These are phyloP conservation scores for Flagelloscypha sp. DNA, from an alignment of 768 basidiomycete species.

Conservation along the genomic window DNA sequence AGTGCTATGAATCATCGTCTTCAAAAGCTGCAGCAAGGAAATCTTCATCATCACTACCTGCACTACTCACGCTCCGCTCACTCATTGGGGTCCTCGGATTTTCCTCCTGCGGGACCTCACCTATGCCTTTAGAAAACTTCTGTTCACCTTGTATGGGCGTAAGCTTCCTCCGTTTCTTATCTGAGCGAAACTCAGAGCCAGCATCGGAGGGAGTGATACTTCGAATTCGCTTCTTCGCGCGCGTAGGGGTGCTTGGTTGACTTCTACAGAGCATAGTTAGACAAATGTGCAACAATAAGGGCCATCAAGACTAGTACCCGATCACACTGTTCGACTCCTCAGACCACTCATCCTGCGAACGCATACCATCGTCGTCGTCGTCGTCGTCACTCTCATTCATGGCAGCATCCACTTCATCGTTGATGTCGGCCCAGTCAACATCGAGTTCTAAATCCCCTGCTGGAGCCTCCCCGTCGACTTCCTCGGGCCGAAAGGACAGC, in stretches of 20 bases:
- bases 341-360: constrained; percentile 47
- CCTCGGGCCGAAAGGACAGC: constrained; percentile 6
- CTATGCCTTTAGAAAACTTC: no score
- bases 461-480: constrained; percentile 20
- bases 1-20: no score
- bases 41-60: no score
- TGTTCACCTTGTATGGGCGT: no score
- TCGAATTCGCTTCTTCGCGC: constrained; percentile 54
- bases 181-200: constrained; percentile 56
- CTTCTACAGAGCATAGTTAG: constrained; percentile 25
- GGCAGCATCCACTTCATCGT: constrained; percentile 81
- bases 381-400: constrained; percentile 76
- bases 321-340: constrained; percentile 41
- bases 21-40: no score
- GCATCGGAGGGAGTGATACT: constrained; percentile 64
- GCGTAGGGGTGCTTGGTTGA: constrained; percentile 33
- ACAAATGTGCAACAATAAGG: constrained; percentile 11
- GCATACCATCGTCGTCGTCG: constrained; percentile 32
- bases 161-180: constrained; percentile 71
- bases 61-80: no score
- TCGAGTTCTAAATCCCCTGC: constrained; percentile 43
- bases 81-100: no score
- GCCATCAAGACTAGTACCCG: constrained; percentile 24
- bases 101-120: no score
- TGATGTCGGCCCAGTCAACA: constrained; percentile 77